Base-by-base conservation (phyloP, 306 rosid species). In the Prunus mume region DNA sequence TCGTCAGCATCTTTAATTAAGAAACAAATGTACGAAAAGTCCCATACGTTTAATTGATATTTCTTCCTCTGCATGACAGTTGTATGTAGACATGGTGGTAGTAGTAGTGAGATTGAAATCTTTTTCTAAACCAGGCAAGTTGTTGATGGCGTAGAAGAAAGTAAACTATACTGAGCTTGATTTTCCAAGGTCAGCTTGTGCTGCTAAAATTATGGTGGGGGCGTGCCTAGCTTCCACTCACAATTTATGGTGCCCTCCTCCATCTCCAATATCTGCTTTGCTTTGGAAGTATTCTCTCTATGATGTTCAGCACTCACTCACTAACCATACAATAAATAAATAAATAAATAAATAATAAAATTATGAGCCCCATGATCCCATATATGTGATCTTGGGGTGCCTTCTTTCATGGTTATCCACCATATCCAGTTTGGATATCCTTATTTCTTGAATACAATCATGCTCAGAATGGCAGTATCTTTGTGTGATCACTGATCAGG, bases 71-170 rank as follows among this genome's bases (percentile, higher is more conserved):
- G 51, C 56, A 68, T 52, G 76, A 64, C 68, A 79, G 46, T 64
- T 81, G 34, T 49, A 73, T 81, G 63, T 10, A 83, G 73, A 86
- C 80, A 77, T 54, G 56, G 49, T 57, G 22, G 56, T 55, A 68
- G 76, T 49, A 57, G 69, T 49, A 57, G 69, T 58, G 80, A 63
- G 20, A 69, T 67, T 4, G 27, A 83, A 67, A 55, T 64, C 30
- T 20, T 69, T 75, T 80, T 28, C 86, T 47, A 70, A 30, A 79
- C 76, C 49, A 71, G 78, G 71, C 71, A 78, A 73, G 75, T 32
- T 34, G 66, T 41, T 83, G 78, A 79, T 83, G 84, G 70, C 79
- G 89, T 72, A 69, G 56, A 71, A 69, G 68, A 83, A 83, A 83
- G 84, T 60, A 43, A 79, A 30, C 24, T 2, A 60, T 68, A 56